phyloP scores from a whole-genome alignment of 495 filamentous ascomycete species.

The Aspergillus steynii region DNA sequence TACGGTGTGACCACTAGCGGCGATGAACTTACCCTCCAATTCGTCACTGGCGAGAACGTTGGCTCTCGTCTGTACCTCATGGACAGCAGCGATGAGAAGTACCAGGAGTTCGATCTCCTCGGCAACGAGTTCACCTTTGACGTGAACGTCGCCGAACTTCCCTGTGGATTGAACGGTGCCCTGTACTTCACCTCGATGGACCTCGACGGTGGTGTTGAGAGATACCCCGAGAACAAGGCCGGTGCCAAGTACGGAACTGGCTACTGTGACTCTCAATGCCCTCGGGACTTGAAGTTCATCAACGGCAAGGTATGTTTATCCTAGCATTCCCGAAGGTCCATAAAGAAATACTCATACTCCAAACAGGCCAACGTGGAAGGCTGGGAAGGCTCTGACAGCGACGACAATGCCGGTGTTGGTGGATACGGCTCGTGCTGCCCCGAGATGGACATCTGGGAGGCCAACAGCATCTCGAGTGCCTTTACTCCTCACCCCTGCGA shows the following conservation, averaged over 20 bases:
- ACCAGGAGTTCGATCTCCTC: slow-evolving; percentile 56
- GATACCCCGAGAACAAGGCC: slow-evolving; percentile 56
- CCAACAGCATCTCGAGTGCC: slow-evolving; percentile 56
- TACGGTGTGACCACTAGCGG: slow-evolving; percentile 56
- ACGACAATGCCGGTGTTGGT: slow-evolving; percentile 58
- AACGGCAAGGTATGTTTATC: slow-evolving; percentile 46
- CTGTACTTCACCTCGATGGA: slow-evolving; percentile 68
- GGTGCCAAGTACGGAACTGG: slow-evolving; percentile 69
- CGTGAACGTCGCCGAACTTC: slow-evolving; percentile 61
- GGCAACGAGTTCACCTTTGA: slow-evolving; percentile 67
- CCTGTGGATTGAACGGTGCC: slow-evolving; percentile 70
- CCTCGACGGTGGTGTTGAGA: slow-evolving; percentile 53
- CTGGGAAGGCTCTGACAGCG: slow-evolving; percentile 54
- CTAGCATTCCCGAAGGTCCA: background rate
- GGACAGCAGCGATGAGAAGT: slow-evolving; percentile 46
- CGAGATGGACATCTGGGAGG: slow-evolving; percentile 73
- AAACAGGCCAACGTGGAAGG: slow-evolving; percentile 55
- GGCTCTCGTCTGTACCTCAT: slow-evolving; percentile 61
- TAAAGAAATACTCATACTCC: slow-evolving; percentile 10
- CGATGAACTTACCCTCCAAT: slow-evolving; percentile 52
- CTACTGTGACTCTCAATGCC: slow-evolving; percentile 73
- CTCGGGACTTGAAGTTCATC: slow-evolving; percentile 63
- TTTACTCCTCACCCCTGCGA: slow-evolving; percentile 65
- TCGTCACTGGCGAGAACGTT: slow-evolving; percentile 50
- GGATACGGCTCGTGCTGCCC: slow-evolving; percentile 64